Evolutionary conservation across 148 eudicot species (phyloP), one percentile per base, ranked within the genome.

Genomic region (Nepenthes mirabilis): DNA sequence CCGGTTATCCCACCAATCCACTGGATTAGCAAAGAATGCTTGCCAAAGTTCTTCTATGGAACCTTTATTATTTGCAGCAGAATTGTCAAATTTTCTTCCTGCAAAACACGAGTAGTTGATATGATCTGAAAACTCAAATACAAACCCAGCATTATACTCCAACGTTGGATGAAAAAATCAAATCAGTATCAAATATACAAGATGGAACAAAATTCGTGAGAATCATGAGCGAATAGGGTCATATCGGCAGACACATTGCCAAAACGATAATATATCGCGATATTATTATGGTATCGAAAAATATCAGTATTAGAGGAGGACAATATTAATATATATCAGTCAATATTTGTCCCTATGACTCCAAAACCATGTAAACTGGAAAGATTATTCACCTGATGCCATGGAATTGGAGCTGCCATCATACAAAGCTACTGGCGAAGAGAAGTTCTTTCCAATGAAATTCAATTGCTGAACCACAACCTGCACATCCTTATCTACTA

Each of bases 1-100:
- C 68, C 96, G 73, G 68, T 93, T 89, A 64, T 93, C 99, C 99
- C 96, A 93, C 99, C 99, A 89, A 48, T 88, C 96, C n/a, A 67
- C 56, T 52, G 99, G 99, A 78, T 84, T 89, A 52, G 91, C 96
- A 73, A 93, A 93, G 70, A 80, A 93, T 10, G 95, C 91, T 75
- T 89, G 99, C 99, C 95, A 93, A 32, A 93, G 87, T 59, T 89
- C 91, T 74, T 84, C 85, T 6, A 54, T 51, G 35, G 99, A 77
- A 55, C 75, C 76, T 53, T 79, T 81, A 61, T 33, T 66, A 64
- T 68, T 77, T 55, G 77, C 65, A 47, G 77, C 12, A 61, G 58
- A 69, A 71, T 23, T 23, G 58, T 53, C 68, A 51, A 61, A 62
- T 57, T 70, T 85, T 55, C 62, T 76, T 62, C 70, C 94, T 85